These are phyloP conservation scores for Chenopodium suecicum DNA, from an alignment of 148 eudicot genomes.

Conservation along the genomic window DNA sequence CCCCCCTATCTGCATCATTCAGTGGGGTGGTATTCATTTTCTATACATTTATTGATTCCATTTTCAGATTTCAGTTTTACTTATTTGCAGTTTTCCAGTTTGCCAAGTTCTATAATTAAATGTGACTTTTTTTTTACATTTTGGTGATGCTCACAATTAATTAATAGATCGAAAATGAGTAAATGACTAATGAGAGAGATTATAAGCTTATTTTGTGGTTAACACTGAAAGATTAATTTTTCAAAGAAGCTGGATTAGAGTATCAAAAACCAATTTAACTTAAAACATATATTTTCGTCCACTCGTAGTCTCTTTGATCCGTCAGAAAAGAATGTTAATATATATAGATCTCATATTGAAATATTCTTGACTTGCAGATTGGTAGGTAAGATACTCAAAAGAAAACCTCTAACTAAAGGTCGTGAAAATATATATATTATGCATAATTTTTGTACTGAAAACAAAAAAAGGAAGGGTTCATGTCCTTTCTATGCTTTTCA, in stretches of 20 bases:
- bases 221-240: too few species aligned
- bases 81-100: neutral
- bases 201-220: too few species aligned
- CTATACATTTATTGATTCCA: neutral
- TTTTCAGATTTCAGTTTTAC: neutral
- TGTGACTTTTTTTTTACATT: too few species aligned
- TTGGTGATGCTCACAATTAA: too few species aligned
- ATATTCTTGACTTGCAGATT: neutral
- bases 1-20: neutral
- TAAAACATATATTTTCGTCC: neutral
- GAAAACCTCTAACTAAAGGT: neutral
- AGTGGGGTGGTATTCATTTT: neutral
- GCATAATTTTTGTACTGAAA: neutral
- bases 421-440: neutral
- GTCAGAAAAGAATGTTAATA: neutral
- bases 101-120: neutral
- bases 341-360: neutral
- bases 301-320: neutral
- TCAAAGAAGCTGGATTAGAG: neutral
- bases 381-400: conserved; percentile 1
- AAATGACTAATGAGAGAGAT: too few species aligned
- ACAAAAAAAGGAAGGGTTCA: neutral
- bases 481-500: neutral
- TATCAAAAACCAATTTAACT: neutral
- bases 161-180: too few species aligned